Conservation (phyloP, 768 basidiomycete species). For the Termitomyces sp. region DNA sequence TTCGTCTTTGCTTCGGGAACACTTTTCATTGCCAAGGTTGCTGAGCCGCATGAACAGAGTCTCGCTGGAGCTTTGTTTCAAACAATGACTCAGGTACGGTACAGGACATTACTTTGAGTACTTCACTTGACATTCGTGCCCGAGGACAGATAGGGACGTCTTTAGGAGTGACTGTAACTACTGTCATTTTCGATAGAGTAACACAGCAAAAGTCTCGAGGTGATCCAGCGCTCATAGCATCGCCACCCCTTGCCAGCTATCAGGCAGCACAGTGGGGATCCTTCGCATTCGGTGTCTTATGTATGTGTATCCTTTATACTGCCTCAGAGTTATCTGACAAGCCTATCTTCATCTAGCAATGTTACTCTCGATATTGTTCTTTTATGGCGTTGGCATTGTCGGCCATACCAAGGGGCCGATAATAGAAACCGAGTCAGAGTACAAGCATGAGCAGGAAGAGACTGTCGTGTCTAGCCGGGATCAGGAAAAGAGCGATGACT, state of each 20-base stretch:
- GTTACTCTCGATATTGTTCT: slow-evolving; percentile 12
- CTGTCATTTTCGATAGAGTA: slow-evolving; percentile 64
- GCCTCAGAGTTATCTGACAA: neutral
- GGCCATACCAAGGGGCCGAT: slow-evolving; percentile 11
- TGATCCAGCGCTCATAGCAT: slow-evolving; percentile 19
- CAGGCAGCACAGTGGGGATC: slow-evolving; percentile 59
- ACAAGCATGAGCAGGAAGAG: neutral
- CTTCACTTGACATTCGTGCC: neutral
- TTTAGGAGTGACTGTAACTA: slow-evolving; percentile 65
- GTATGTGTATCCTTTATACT: slow-evolving; percentile 22
- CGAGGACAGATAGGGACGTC: slow-evolving; percentile 53
- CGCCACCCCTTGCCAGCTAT: slow-evolving; percentile 43
- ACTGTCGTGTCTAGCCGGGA: neutral
- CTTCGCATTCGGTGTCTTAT: slow-evolving; percentile 56
- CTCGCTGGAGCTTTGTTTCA: slow-evolving; percentile 73
- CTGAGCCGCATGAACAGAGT: slow-evolving; percentile 66
- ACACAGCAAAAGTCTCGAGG: slow-evolving; percentile 23
- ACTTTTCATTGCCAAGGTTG: slow-evolving; percentile 67
- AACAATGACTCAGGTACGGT: slow-evolving; percentile 63
- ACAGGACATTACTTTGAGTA: neutral
- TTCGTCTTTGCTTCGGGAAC: slow-evolving; percentile 73
- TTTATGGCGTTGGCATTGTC: slow-evolving; percentile 16
- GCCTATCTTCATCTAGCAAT: slow-evolving; percentile 5
- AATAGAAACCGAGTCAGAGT: neutral
- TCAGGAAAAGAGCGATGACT: neutral